Evolutionary conservation across 1,284 basidiomycete genomes (phyloP).

Genomic region (Xerocomus nothofagi): DNA sequence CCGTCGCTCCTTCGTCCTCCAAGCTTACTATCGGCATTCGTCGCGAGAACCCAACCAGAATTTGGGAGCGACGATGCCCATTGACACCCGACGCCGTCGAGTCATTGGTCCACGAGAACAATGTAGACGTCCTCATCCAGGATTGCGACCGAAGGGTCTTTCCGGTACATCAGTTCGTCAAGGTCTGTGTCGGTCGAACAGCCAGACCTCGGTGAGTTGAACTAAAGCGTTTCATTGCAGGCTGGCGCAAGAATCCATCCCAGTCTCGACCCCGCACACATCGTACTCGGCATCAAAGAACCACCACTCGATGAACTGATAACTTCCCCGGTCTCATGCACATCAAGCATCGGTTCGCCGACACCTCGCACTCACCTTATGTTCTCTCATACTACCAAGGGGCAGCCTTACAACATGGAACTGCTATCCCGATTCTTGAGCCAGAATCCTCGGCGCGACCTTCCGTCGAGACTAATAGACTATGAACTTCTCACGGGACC

Average conservation of each 20-base stretch:
- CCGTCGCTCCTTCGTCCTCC: conserved; percentile 20
- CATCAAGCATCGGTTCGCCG: conserved; percentile 15
- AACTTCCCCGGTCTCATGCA: conserved; percentile 40
- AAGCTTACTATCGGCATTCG: conserved; percentile 61
- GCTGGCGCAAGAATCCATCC: conserved; percentile 71
- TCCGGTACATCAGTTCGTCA: conserved; percentile 57
- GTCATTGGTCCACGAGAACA: conserved; percentile 54
- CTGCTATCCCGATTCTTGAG: conserved; percentile 68
- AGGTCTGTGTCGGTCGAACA: conserved; percentile 45
- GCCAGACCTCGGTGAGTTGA: background rate
- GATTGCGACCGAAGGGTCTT: conserved; percentile 77
- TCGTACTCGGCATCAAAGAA: conserved; percentile 88
- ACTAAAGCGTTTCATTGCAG: conserved; percentile 41
- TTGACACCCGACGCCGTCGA: conserved; percentile 75
- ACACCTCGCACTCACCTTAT: conserved; percentile 70
- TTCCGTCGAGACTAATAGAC: conserved; percentile 67
- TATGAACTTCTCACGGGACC: conserved; percentile 76
- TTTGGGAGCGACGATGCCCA: conserved; percentile 88
- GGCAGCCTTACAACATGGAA: conserved; percentile 82
- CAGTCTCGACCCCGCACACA: conserved; percentile 64
- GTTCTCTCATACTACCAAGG: conserved; percentile 91
- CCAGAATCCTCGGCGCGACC: conserved; percentile 13
- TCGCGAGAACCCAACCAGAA: conserved; percentile 74
- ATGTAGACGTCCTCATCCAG: conserved; percentile 71
- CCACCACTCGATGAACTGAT: conserved; percentile 67